Base-by-base conservation (phyloP, 768 basidiomycete genomes). In the Pleurotus djamor region DNA sequence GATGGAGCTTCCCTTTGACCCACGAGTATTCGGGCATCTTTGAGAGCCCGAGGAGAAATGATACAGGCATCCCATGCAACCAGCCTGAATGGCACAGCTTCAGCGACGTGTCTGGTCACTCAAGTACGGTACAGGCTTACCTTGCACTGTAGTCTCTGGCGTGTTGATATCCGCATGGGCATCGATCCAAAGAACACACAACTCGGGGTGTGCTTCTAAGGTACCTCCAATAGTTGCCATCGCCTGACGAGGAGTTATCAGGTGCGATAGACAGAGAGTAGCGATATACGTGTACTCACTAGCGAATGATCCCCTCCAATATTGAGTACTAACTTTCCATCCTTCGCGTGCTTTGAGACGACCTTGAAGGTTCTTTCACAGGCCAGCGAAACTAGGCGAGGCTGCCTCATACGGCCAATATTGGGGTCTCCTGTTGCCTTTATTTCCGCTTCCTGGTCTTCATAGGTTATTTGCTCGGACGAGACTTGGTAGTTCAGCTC, bases 161-260 rank as follows among this genome's bases (percentile, higher is more conserved):
- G 91, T 92, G 71, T 92, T 92, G 77, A 92, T 87, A 67, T 92
- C 91, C 44, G 88, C 83, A 63, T 90, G 91, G 1, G 91, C 91
- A 63, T 92, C 91, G 61, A 92, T 74, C 90, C 90, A 92, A 59
- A 92, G 75, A 36, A 92, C 80, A 66, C 85, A 84, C 21, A 84
- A 81, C 7, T 85, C 76, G 4, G 83, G 81, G 61, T 85, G 78
- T 35, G 74, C 68, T 82, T 76, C 74, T 38, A 89, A 72, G 4
- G 87, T 88, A 4, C 90, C 90, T 4, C 81, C 79, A 51, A 92
- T 86, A 9, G 91, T 92, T 12, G 87, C 90, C 85, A 92, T 85
- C 0, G 88, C 63, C 64, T 64, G 34, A 7, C 6, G 8, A 10
- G 45, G n/a, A 8, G 45, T 16, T 10, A 47, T 14, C 44, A 43